Evolutionary conservation across 192 early-diverging fungal species (phyloP), one percentile per base, ranked within the genome.

Genomic region (Piromyces sp.): DNA sequence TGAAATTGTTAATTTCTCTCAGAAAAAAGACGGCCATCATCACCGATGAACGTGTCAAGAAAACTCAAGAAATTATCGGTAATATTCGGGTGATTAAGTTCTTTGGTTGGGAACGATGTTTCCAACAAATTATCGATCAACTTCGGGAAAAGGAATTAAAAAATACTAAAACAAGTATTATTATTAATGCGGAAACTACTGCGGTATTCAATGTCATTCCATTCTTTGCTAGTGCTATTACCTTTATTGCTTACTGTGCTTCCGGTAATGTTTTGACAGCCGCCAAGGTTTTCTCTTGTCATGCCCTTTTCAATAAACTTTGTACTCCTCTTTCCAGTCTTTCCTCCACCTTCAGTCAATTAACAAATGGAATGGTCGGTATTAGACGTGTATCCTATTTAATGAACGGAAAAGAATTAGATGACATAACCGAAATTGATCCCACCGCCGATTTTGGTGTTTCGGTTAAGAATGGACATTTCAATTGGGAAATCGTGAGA

Each of bases 41-140:
- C n/a, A 94, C 94, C 14, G 94, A 95, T 84, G 86, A 84, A 30
- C 92, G 94, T 82, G 92, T 95, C 81, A 93, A 93, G 58, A 80
- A 90, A 2, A 93, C 88, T 0, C 90, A 92, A 79, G 93, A 94
- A 81, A 87, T 92, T 51, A 83, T 95, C 30, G 83, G 86, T 29
- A 92, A 92, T 28, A 95, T 94, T 85, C 89, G 92, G n/a, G 88
- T 94, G 40, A 90, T 94, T 85, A 94, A 94, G 83, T 91, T 91
- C 81, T 93, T 92, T 82, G 90, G 90, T 14, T 94, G 92, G 92
- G 92, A 94, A 82, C 80, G 87, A 78, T 87, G 90, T 81, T 95
- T 98, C 83, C 84, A 92, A 78, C 87, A 89, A 30, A 89, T 91
- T 68, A 89, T 97, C 22, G 86, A 89, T 12, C 87, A 85, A 29